Evolutionary conservation across 805 yeast species (phyloP).

Genomic region (Wickerhamomyces tratensis): DNA sequence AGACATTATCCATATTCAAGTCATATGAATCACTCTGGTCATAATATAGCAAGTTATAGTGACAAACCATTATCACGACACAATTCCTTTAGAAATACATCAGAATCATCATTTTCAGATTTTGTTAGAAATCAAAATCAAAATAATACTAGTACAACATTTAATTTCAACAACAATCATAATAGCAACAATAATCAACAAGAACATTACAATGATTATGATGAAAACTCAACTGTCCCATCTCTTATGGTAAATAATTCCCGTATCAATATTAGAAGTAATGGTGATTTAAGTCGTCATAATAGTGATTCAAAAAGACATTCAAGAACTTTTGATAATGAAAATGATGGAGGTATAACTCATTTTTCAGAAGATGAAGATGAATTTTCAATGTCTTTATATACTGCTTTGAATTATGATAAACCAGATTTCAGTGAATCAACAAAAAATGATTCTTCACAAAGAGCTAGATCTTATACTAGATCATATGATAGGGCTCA

Average conservation of each 20-base stretch:
- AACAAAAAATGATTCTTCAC: conserved; percentile 18
- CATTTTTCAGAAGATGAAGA: conserved; percentile 33
- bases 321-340: not conserved
- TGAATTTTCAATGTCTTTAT: conserved; percentile 60
- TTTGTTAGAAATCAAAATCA: conserved; percentile 12
- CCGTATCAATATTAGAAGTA: too few species aligned
- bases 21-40: not conserved
- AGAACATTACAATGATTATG: not conserved
- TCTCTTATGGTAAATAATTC: too few species aligned
- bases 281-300: not conserved
- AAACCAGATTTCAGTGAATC: conserved; percentile 21
- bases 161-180: conserved; percentile 13
- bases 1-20: not conserved
- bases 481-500: conserved; percentile 55
- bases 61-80: not conserved
- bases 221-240: not conserved
- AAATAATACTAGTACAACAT: conserved; percentile 3
- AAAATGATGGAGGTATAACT: conserved; percentile 1
- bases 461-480: conserved; percentile 26
- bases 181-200: not conserved
- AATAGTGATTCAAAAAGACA: conserved; percentile 4
- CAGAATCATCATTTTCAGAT: conserved; percentile 16
- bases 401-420: conserved; percentile 39
- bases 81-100: not conserved
- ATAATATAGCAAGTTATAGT: too few species aligned